These are phyloP conservation scores for Pistacia integerrima DNA, from an alignment of 345 rosid species.

Conservation along the genomic window DNA sequence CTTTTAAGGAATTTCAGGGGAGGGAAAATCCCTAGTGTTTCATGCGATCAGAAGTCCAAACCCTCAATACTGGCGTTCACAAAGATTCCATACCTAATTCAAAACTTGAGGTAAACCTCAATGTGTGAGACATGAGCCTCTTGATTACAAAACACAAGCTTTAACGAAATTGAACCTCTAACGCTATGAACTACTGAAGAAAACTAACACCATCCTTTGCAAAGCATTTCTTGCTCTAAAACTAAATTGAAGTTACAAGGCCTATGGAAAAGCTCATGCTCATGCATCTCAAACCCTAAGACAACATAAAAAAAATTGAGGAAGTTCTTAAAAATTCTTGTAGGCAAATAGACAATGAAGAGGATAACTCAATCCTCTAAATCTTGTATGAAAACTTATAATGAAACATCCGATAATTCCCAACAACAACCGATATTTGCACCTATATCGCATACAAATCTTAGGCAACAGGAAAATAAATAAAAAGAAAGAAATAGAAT, in stretches of 20 bases:
- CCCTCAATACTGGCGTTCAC: neutral
- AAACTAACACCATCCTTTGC: neutral
- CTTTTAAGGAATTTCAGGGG: neutral
- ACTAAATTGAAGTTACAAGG: neutral
- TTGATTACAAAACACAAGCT: neutral
- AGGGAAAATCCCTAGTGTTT: neutral
- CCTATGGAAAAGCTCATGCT: neutral
- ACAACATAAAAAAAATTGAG: neutral
- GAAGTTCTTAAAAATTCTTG: neutral
- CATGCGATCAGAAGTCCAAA: neutral
- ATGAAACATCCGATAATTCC: neutral
- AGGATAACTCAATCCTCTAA: neutral
- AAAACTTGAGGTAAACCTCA: neutral
- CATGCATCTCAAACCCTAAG: neutral
- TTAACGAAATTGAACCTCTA: neutral
- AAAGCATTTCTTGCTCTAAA: neutral
- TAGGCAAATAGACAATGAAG: neutral
- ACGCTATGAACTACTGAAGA: neutral
- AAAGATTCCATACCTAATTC: neutral
- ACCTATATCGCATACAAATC: neutral
- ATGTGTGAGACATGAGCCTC: neutral
- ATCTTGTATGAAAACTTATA: neutral
- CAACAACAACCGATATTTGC: neutral
- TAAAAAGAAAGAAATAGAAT: neutral
- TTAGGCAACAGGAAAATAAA: neutral